Evolutionary conservation across 1,284 basidiomycete genomes (phyloP).

Genomic region (Phenoliferia sp.): DNA sequence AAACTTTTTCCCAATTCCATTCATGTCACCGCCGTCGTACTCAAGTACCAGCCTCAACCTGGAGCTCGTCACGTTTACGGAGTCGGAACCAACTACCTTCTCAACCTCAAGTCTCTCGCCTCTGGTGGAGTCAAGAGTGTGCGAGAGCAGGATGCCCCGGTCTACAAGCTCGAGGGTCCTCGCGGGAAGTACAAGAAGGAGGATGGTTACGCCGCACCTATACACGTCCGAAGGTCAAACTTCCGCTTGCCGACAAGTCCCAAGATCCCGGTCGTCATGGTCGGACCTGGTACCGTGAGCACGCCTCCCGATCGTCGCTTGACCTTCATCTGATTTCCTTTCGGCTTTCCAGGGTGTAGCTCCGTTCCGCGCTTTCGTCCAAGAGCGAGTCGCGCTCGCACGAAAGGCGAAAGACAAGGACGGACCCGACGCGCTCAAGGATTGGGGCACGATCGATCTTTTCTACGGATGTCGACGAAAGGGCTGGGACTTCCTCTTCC

Average conservation of each 20-base stretch:
- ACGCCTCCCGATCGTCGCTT: not conserved
- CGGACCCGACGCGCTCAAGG: slow-evolving; percentile 79
- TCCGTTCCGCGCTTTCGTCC: slow-evolving; percentile 96
- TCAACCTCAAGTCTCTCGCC: slow-evolving; percentile 78
- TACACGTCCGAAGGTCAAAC: slow-evolving; percentile 91
- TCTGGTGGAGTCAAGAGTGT: slow-evolving; percentile 46
- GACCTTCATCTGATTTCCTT: slow-evolving; percentile 8
- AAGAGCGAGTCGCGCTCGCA: slow-evolving; percentile 92
- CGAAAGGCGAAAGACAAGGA: slow-evolving; percentile 90
- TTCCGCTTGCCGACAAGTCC: slow-evolving; percentile 96
- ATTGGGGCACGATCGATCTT: slow-evolving; percentile 83
- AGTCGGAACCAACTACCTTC: slow-evolving; percentile 83
- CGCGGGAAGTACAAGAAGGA: slow-evolving; percentile 74
- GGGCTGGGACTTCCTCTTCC: slow-evolving; percentile 86
- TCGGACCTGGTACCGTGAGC: slow-evolving; percentile 92
- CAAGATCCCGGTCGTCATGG: slow-evolving; percentile 97
- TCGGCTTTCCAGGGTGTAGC: slow-evolving; percentile 69
- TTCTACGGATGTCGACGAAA: slow-evolving; percentile 93
- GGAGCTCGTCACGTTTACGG: slow-evolving; percentile 63
- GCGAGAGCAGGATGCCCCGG: slow-evolving; percentile 51
- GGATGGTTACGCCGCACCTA: slow-evolving; percentile 53
- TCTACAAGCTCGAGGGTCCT: slow-evolving; percentile 83
- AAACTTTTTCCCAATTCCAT: slow-evolving; percentile 83
- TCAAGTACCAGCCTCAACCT: slow-evolving; percentile 69
- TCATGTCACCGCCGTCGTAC: slow-evolving; percentile 91